These are phyloP conservation scores for Chlamydomonas incerta DNA, from an alignment of 139 green algal genomes.

Conservation along the genomic window DNA sequence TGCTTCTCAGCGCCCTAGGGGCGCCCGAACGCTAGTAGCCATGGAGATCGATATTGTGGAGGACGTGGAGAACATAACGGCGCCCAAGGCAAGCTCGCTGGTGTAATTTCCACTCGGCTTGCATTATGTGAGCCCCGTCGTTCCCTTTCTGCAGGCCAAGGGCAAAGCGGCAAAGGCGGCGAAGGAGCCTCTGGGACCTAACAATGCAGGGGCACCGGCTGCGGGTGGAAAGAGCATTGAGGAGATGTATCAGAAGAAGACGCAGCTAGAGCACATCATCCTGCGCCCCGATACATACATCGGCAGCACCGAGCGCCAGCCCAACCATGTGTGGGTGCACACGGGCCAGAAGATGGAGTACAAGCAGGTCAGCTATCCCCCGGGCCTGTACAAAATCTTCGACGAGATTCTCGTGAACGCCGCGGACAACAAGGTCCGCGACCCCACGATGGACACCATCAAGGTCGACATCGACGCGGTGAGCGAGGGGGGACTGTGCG, in stretches of 20 bases:
- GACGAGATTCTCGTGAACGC: conserved; percentile 99
- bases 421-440: conserved; percentile 98
- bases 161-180: conserved; percentile 19
- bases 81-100: background rate
- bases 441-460: conserved; percentile 93
- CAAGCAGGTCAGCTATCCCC: conserved; percentile 80
- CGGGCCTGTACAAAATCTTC: conserved; percentile 99
- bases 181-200: conserved; percentile 33
- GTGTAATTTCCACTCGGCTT: too few relatives aligned
- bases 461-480: conserved; percentile 88
- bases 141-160: background rate
- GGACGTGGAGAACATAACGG: conserved; percentile 4
- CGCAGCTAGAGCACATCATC: conserved; percentile 98
- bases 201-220: background rate
- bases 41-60: conserved; percentile 28
- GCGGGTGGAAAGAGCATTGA: conserved; percentile 85
- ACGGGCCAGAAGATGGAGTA: conserved; percentile 72
- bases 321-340: conserved; percentile 93
- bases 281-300: conserved; percentile 99
- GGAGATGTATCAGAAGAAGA: conserved; percentile 98
- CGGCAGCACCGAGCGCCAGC: conserved; percentile 91
- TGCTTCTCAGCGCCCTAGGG: too few relatives aligned
- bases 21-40: background rate
- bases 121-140: too few relatives aligned
- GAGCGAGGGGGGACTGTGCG: background rate